Evolutionary conservation across 495 filamentous ascomycete species (phyloP), one percentile per base, ranked within the genome.

Genomic region (Aspergillus coremiiformis): DNA sequence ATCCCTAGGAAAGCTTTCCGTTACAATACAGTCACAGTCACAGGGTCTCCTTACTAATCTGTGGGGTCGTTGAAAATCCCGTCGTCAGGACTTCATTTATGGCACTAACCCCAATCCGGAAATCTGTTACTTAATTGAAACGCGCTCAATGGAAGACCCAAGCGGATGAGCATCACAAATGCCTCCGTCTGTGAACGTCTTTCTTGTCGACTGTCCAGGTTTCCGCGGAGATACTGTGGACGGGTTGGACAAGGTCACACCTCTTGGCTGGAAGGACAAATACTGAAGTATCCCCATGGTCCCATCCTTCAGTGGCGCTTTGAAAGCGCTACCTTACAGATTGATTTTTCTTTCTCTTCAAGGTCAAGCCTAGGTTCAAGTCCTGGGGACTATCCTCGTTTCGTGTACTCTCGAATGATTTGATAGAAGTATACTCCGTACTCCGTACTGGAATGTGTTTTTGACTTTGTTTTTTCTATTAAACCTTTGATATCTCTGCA

Each of bases 101-200:
- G n/a, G 22, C 50, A 39, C 67, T 67, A 68, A 56, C 22, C 51
- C 67, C 22, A 21, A 60, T 46, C 4, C 22, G 56, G 68, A 55
- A 43, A 72, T 69, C 61, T 66, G 56, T 74, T 74, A 74, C 71
- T 53, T 63, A 68, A 74, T 56, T 26, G 56, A 66, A 68, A 67
- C 44, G n/a, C 50, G 35, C 39, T 69, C 62, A 70, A 43, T 69
- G 71, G 69, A 41, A 65, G 64, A 49, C 26, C n/a, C 21, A 45
- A 44, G 19, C 37, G 5, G 19, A 6, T 20, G 19, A 19, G 37
- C 5, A 41, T 17, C n/a, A n/a, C n/a, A n/a, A n/a, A n/a, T n/a
- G n/a, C n/a, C n/a, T n/a, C n/a, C n/a, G n/a, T n/a, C n/a, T n/a
- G n/a, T n/a, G n/a, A n/a, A n/a, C n/a, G n/a, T n/a, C n/a, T 39